Conservation (phyloP, 2,329 filamentous ascomycete genomes). For the Helotiales sp. region DNA sequence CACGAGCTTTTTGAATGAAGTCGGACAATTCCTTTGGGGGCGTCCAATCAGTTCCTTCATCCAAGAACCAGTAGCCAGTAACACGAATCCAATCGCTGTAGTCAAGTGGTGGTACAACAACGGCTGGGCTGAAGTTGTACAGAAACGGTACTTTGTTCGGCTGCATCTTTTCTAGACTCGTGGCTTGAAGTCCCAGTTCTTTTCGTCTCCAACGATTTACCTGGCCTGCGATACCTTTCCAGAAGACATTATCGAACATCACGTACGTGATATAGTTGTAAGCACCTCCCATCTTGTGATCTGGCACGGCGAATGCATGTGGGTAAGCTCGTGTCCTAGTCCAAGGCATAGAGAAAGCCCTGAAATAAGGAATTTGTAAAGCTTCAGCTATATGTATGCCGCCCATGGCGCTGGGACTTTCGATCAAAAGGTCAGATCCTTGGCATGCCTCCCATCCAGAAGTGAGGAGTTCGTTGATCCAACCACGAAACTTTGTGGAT, state of each 20-base stretch:
- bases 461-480: constrained; percentile 84
- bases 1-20: constrained; percentile 82
- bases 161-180: constrained; percentile 86
- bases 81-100: constrained; percentile 98
- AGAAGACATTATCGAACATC: constrained; percentile 96
- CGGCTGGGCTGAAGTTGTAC: constrained; percentile 93
- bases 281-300: constrained; percentile 89
- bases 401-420: constrained; percentile 94
- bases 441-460: constrained; percentile 85
- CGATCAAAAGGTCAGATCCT: constrained; percentile 85
- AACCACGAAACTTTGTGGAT: constrained; percentile 84
- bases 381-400: constrained; percentile 97
- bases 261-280: constrained; percentile 97
- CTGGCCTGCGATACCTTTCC: constrained; percentile 88
- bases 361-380: constrained; percentile 89
- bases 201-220: constrained; percentile 91
- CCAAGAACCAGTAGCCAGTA: constrained; percentile 97
- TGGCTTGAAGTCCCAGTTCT: constrained; percentile 74
- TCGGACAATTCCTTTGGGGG: constrained; percentile 73
- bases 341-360: constrained; percentile 99
- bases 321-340: constrained; percentile 93
- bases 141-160: constrained; percentile 97
- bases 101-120: constrained; percentile 91
- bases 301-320: constrained; percentile 91
- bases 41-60: constrained; percentile 69